Evolutionary conservation across 768 basidiomycete genomes (phyloP).

Genomic region (Mycena polygramma): DNA sequence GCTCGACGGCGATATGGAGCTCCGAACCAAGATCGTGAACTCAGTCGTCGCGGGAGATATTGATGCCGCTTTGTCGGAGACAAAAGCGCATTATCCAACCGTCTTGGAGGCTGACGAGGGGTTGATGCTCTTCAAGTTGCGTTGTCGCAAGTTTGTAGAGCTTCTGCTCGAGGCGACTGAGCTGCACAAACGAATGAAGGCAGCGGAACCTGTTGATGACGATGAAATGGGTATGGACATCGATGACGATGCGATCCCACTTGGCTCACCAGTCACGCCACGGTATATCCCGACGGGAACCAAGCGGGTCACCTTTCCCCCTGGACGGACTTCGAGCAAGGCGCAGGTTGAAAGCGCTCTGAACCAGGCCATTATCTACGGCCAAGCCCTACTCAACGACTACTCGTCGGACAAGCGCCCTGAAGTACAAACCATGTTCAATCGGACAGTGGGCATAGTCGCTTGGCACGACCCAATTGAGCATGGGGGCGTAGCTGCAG

Average conservation of each 20-base stretch:
- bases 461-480: conserved; percentile 83
- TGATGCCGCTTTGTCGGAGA: conserved; percentile 73
- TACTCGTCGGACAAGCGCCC: conserved; percentile 74
- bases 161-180: conserved; percentile 80
- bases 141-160: conserved; percentile 90
- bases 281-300: conserved; percentile 34
- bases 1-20: conserved; percentile 68
- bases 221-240: conserved; percentile 75
- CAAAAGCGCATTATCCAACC: conserved; percentile 67
- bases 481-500: conserved; percentile 73
- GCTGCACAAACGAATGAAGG: conserved; percentile 72
- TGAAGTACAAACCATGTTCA: conserved; percentile 75
- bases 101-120: conserved; percentile 78
- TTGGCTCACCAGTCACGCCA: conserved; percentile 33
- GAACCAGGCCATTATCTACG: conserved; percentile 78
- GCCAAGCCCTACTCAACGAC: conserved; percentile 76
- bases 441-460: conserved; percentile 82
- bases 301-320: conserved; percentile 37
- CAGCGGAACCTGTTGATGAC: conserved; percentile 53
- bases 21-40: conserved; percentile 78
- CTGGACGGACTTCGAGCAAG: conserved; percentile 40
- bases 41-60: conserved; percentile 79
- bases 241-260: conserved; percentile 53
- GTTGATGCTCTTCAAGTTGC: conserved; percentile 83
- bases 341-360: conserved; percentile 69